Base-by-base conservation (phyloP, 2,329 filamentous ascomycete species). In the Sporothrix mexicana region DNA sequence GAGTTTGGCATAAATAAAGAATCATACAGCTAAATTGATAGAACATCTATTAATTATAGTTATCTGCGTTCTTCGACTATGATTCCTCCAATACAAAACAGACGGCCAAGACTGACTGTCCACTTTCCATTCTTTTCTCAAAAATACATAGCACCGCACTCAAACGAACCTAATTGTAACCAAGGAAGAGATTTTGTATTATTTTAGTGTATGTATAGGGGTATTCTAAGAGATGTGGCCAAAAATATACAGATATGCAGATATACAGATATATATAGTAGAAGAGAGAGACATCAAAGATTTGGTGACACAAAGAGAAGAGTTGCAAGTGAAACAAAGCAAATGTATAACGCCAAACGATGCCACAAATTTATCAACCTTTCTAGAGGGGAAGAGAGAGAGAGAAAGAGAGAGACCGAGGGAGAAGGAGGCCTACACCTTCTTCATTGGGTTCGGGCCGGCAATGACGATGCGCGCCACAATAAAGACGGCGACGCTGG, bases 401-500 rank as follows among this genome's bases (percentile, higher is more conserved):
- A 47, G 10, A 23, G 10, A 57, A 30, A 23, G 23, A 45, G 51
- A n/a, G 9, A 43, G 9, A 25, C 2, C 7, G 53, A 6, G 1
- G 55, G 12, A 25, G 12, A 59, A 17, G 59, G 30, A 41, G 7
- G 17, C 13, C 69, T 72, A 79, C 8, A 78, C 72, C 73, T 77
- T 79, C 57, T 73, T 72, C 13, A 75, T 2, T 49, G 59, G 62
- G 3, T 75, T 76, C 10, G 76, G 73, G 0, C 80, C 80, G 3
- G 76, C 80, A 70, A 78, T 78, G 23, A 76, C 51, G 20, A 73
- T 70, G 41, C 81, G 74, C 2, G 77, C 76, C 0, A 70, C 64
- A 2, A 78, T 1, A 57, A 78, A 81, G 6, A 78, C 72, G 8
- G 76, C 20, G 23, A 78, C 77, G 43, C 78, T 77, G 4, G 64